Percentiles rank a stretch among this genome's conserved stretches.
These are phyloP conservation scores for Penicillium sp. DNA, from an alignment of 2,329 filamentous ascomycete species.

Conservation along the genomic window DNA sequence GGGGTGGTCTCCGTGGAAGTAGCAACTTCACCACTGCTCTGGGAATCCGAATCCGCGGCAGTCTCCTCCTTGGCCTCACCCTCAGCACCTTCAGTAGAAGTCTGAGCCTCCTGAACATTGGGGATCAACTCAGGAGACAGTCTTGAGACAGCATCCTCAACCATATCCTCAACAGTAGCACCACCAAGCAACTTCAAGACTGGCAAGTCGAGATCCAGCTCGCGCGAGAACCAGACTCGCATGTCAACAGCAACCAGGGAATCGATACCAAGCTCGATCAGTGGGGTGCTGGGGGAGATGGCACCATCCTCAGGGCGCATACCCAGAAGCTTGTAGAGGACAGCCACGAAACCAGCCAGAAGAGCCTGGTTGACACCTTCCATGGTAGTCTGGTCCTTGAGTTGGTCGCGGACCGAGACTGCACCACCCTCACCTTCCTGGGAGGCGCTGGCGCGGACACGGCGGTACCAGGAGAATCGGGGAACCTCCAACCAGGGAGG, in stretches of 20 bases:
- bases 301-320: neutral
- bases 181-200: neutral
- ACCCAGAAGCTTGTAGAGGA: neutral
- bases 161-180: neutral
- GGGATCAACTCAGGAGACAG: neutral
- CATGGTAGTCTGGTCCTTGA: neutral
- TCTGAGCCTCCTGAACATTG: neutral
- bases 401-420: neutral
- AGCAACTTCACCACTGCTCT: neutral
- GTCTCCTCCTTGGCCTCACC: neutral
- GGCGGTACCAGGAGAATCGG: constrained; percentile 1
- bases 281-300: neutral
- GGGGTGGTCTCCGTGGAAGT: neutral
- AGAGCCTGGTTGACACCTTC: neutral
- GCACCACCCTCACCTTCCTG: neutral
- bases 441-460: neutral
- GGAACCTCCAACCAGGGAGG: neutral
- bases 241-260: constrained; percentile 2
- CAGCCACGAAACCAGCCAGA: neutral
- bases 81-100: neutral
- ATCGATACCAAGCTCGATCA: neutral
- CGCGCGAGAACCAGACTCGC: neutral
- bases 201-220: constrained; percentile 1
- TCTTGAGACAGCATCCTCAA: neutral
- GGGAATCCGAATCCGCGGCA: neutral